Evolutionary conservation across 805 yeast species (phyloP).

Genomic region (Teunomyces stri): DNA sequence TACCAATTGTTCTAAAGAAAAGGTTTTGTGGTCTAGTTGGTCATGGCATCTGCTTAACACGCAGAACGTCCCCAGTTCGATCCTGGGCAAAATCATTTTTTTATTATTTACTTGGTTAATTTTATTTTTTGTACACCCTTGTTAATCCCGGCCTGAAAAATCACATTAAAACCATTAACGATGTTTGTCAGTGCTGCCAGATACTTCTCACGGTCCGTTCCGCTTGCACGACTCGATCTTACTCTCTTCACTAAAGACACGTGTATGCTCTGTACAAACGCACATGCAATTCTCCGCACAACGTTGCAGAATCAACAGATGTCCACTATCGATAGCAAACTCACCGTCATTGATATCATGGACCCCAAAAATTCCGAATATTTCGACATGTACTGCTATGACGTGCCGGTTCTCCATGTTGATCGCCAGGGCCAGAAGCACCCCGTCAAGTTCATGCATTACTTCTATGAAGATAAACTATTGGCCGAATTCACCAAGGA

Average conservation of each 20-base stretch:
- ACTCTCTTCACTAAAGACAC: constrained; percentile 69
- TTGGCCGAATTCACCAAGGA: constrained; percentile 46
- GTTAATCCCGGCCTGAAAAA: neutral
- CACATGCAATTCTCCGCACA: constrained; percentile 48
- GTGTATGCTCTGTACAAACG: constrained; percentile 68
- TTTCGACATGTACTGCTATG: constrained; percentile 73
- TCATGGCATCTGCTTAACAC: constrained; percentile 99
- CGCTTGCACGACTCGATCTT: constrained; percentile 17
- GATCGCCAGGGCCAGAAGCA: constrained; percentile 46
- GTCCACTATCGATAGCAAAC: constrained; percentile 22
- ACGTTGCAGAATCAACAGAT: constrained; percentile 35
- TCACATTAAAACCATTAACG: neutral
- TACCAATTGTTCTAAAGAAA: constrained; percentile 4
- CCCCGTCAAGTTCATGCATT: constrained; percentile 66
- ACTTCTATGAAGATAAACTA: constrained; percentile 54
- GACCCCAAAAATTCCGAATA: constrained; percentile 57
- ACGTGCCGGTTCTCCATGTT: constrained; percentile 75
- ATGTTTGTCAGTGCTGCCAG: neutral
- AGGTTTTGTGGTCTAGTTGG: constrained; percentile 99
- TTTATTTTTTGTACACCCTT: neutral
- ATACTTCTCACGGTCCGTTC: neutral
- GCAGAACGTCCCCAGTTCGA: constrained; percentile 99
- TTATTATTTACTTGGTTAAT: neutral
- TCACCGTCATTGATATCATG: constrained; percentile 56
- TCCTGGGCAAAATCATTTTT: constrained; percentile 96